Conservation (phyloP, 768 basidiomycete genomes). For the Suillus hirtellus region DNA sequence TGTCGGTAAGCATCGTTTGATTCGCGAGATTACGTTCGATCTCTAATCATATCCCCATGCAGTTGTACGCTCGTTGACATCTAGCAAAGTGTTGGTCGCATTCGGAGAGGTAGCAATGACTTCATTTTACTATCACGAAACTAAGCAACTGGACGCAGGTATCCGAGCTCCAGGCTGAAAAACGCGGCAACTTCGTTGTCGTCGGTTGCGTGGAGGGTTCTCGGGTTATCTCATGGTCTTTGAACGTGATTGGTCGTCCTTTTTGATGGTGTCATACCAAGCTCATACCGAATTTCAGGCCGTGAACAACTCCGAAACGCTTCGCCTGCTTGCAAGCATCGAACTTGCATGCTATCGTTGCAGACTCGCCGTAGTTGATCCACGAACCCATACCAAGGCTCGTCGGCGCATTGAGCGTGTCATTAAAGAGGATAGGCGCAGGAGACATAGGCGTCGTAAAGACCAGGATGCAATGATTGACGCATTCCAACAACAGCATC, state of each 20-base stretch:
- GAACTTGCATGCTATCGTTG: slow-evolving; percentile 83
- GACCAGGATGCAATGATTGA: slow-evolving; percentile 84
- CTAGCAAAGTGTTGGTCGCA: slow-evolving; percentile 65
- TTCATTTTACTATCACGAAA: not conserved
- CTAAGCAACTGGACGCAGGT: slow-evolving; percentile 36
- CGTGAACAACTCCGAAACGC: slow-evolving; percentile 78
- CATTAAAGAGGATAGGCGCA: slow-evolving; percentile 84
- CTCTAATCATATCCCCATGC: slow-evolving; percentile 14
- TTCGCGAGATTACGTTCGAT: slow-evolving; percentile 2
- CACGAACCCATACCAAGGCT: slow-evolving; percentile 60
- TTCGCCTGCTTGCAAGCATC: slow-evolving; percentile 79
- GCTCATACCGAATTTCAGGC: slow-evolving; percentile 47
- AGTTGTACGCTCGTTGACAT: slow-evolving; percentile 49
- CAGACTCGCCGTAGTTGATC: slow-evolving; percentile 66
- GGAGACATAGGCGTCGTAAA: slow-evolving; percentile 77
- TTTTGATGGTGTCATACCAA: slow-evolving; percentile 14
- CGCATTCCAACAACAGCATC: slow-evolving; percentile 62
- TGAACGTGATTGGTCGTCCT: slow-evolving; percentile 56
- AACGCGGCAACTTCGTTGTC: slow-evolving; percentile 85
- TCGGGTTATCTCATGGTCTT: slow-evolving; percentile 81
- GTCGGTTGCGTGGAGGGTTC: slow-evolving; percentile 74
- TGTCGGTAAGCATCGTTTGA: slow-evolving; percentile 57
- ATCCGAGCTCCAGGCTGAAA: slow-evolving; percentile 80
- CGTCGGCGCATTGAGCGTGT: slow-evolving; percentile 74
- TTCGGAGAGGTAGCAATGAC: slow-evolving; percentile 60